Evolutionary conservation across 2,329 filamentous ascomycete genomes (phyloP), one percentile per base, ranked within the genome.

Genomic region (Fusarium anthophilum): DNA sequence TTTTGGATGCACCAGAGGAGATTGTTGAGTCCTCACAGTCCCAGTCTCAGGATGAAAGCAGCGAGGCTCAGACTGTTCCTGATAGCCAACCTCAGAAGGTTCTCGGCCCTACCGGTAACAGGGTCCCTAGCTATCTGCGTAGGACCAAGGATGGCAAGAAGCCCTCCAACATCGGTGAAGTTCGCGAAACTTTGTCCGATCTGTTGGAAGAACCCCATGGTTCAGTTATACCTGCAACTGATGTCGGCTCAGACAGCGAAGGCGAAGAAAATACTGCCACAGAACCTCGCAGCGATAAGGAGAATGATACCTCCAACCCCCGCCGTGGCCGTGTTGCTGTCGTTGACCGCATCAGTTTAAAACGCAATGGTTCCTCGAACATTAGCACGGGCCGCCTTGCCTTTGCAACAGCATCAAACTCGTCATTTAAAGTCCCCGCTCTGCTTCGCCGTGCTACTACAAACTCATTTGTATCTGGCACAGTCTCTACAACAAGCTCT

Each of bases 141-240:
- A 90, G 92, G 48, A 91, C 90, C 30, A 88, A 87, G 64, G 85
- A 85, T 22, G 87, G 86, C 59, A 90, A 89, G 81, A 94, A 91
- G 77, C 94, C 95, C 0, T 87, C 92, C 10, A 93, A 91, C 24
- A 85, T 97, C 15, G 90, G 91, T 35, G 94, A 98, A 78, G 93
- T 98, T 71, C 91, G 94, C 64, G 91, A 96, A 80, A 94, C 93
- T 0, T 85, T 98, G 12, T 97, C 94, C 9, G 93, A 92, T 81
- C 87, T 98, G 15, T 91, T 98, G 22, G 95, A 97, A 30, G 90
- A 93, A 48, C 88, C 90, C 22, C 76, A 84, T 76, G 78, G 81
- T 64, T 87, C 89, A 22, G 76, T 89, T 73, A 84, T 90, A 80
- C 86, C 75, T 7, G 87, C 86, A 20, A 83, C 82, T 6, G 80